Evolutionary conservation across 495 filamentous ascomycete genomes (phyloP).

Genomic region (Sphaerosporella brunnea): DNA sequence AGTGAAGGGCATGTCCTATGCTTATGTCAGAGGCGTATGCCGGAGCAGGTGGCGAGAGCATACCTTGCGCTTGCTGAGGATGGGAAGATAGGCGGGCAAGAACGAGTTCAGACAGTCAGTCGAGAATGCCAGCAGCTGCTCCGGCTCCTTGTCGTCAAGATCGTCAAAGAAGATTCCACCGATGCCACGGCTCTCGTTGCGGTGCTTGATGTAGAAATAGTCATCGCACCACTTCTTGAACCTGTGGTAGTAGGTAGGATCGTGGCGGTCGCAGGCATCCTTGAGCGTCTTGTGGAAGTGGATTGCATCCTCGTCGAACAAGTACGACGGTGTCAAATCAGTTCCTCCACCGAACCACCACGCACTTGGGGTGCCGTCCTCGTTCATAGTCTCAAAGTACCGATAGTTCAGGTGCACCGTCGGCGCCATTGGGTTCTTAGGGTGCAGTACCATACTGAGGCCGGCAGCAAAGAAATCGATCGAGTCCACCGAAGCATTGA

Average conservation of each 20-base stretch:
- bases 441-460: conserved; percentile 80
- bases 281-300: conserved; percentile 94
- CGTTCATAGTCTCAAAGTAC: conserved; percentile 88
- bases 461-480: conserved; percentile 91
- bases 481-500: conserved; percentile 52
- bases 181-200: conserved; percentile 70
- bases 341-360: conserved; percentile 99
- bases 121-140: conserved; percentile 82
- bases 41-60: neutral
- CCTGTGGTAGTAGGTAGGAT: conserved; percentile 75
- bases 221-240: conserved; percentile 99
- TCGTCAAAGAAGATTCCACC: conserved; percentile 99
- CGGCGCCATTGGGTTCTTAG: conserved; percentile 85
- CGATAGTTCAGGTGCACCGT: conserved; percentile 98
- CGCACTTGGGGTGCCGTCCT: conserved; percentile 50
- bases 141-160: conserved; percentile 77
- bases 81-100: conserved; percentile 78
- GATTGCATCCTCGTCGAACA: conserved; percentile 91
- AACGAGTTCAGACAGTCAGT: conserved; percentile 71
- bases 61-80: conserved; percentile 64
- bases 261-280: conserved; percentile 80
- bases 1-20: conserved; percentile 57
- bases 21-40: conserved; percentile 1
- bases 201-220: conserved; percentile 89
- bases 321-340: conserved; percentile 81